Base-by-base conservation (phyloP, 306 rosid genomes). In the Quercus variabilis region DNA sequence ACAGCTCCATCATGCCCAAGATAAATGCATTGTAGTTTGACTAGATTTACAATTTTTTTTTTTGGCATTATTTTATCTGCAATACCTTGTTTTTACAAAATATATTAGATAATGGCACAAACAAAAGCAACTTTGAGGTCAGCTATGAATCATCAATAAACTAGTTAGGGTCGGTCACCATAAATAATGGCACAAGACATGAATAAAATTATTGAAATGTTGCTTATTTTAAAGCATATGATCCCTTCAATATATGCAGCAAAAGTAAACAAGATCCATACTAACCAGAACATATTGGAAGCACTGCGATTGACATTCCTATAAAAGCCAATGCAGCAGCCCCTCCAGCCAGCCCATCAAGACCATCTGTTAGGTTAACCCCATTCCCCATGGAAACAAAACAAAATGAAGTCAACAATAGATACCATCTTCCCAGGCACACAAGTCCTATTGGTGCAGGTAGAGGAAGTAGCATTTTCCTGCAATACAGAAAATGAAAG, bases 271-370 rank as follows among this genome's bases (percentile, higher is more conserved):
- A 56, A 71, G 74, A 69, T 82, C 72, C 20, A 57, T 74, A 85
- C 97, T 89, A 80, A 95, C 99, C 99, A 73, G 97, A 83, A 75
- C 97, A 92, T 80, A 95, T 86, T 54, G 99, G 99, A 81, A 95
- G 99, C 86, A 95, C 97, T 12, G 98, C 98, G 19, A 92, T 91
- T 1, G 99, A 89, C 99, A 95, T 92, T 81, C 98, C 99, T 14
- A 81, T 83, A 67, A 92, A 92, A 46, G 99, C 99, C 92, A 95
- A 82, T 63, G 99, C 98, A 80, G 99, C 93, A 77, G 87, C 83
- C 70, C 99, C 99, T 68, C 99, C 97, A 69, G 99, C 96, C 74
- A 95, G 86, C 73, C 99, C 99, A 75, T 95, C 99, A 79, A 95
- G 94, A 75, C 96, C 92, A 86, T 92, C 94, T 15, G 98, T 88